A percentile compares a stretch with the other conserved stretches of the same genome.
phyloP scores from a whole-genome alignment of 768 basidiomycete genomes.

The Russula dissimulans region DNA sequence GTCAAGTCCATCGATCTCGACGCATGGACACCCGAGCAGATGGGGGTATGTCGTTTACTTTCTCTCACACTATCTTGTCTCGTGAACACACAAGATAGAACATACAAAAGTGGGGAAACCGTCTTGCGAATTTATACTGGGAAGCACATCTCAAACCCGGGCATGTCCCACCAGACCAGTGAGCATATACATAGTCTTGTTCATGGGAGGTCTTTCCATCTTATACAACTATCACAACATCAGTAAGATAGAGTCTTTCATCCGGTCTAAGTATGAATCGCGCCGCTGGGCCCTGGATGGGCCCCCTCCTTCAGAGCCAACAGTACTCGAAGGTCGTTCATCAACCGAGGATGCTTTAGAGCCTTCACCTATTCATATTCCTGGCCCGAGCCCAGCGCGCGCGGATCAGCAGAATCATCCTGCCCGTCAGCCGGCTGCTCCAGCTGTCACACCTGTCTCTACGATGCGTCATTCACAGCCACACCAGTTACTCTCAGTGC shows the following conservation, averaged over 20 bases:
- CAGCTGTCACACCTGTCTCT: conserved; percentile 19
- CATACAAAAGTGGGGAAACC: conserved; percentile 93
- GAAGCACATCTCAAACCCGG: conserved; percentile 90
- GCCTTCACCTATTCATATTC: conserved; percentile 12
- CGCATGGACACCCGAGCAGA: conserved; percentile 95
- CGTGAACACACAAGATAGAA: conserved; percentile 34
- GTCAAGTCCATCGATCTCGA: conserved; percentile 98
- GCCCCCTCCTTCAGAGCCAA: conserved; percentile 73
- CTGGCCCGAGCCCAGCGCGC: conserved; percentile 21
- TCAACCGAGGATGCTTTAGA: conserved; percentile 19
- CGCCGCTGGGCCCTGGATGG: conserved; percentile 91
- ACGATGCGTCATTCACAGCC: conserved; percentile 40
- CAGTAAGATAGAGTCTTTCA: conserved; percentile 97
- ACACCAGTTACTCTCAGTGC: conserved; percentile 45
- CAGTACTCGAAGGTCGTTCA: conserved; percentile 49
- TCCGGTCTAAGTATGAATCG: conserved; percentile 94
- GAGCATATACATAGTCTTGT: conserved; percentile 28
- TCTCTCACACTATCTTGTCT: background rate
- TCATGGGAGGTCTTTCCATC: background rate
- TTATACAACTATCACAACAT: background rate
- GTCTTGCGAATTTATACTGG: conserved; percentile 91
- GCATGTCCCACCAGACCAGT: conserved; percentile 94
- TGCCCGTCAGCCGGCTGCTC: conserved; percentile 22
- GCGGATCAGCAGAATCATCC: conserved; percentile 27
- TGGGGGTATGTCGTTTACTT: conserved; percentile 50